phyloP scores from a whole-genome alignment of 2,329 filamentous ascomycete species.

The Fusarium sulawesiense region DNA sequence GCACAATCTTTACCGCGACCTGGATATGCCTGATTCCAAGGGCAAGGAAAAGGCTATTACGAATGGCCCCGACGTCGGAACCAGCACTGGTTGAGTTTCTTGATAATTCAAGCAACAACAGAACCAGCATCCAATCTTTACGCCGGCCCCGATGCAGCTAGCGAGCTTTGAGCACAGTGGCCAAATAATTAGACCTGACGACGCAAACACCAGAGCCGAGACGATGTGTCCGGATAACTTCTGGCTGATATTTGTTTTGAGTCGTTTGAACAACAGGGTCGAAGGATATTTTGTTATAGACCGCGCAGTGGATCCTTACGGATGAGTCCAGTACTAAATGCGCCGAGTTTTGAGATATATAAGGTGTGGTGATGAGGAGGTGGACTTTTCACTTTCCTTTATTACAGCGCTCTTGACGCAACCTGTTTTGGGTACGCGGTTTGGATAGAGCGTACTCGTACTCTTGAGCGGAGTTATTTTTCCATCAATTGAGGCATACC shows the following conservation, averaged over 20 bases:
- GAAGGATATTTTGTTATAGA: slow-evolving; percentile 31
- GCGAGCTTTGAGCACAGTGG: slow-evolving; percentile 9
- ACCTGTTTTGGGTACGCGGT: slow-evolving; percentile 26
- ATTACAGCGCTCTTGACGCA: slow-evolving; percentile 32
- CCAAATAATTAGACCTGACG: slow-evolving; percentile 17
- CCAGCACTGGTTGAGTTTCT: slow-evolving; percentile 46
- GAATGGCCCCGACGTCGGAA: slow-evolving; percentile 30
- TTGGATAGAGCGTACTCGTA: slow-evolving; percentile 35
- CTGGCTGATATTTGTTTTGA: slow-evolving; percentile 19
- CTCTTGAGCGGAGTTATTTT: slow-evolving; percentile 39
- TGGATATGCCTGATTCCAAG: slow-evolving; percentile 46
- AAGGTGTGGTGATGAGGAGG: slow-evolving; percentile 28
- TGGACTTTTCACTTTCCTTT: slow-evolving; percentile 39
- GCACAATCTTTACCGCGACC: slow-evolving; percentile 71
- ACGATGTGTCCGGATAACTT: slow-evolving; percentile 14
- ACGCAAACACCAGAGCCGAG: slow-evolving; percentile 17
- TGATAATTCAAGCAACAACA: slow-evolving; percentile 8
- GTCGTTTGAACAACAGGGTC: slow-evolving; percentile 16
- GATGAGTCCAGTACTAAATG: slow-evolving; percentile 13
- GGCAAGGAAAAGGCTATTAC: slow-evolving; percentile 40
- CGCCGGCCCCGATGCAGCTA: slow-evolving; percentile 9
- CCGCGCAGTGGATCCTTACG: slow-evolving; percentile 9
- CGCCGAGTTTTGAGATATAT: slow-evolving; percentile 23
- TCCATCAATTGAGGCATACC: slow-evolving; percentile 40
- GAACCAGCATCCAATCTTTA: slow-evolving; percentile 5